Conservation (phyloP, 257 asterid genomes). For the Forsythia viridissima region DNA sequence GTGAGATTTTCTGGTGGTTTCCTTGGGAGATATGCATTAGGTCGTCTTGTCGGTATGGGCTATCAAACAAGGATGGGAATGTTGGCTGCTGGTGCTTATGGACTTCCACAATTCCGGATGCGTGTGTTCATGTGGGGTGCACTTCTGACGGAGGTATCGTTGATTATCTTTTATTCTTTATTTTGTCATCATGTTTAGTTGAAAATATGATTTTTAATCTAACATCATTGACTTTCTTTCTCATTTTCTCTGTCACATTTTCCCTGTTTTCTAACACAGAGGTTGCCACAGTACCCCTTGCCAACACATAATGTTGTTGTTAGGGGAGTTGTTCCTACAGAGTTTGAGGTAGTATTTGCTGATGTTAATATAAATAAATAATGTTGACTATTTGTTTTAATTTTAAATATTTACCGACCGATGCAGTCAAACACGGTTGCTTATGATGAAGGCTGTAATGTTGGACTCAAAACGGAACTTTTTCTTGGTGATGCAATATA, state of each 20-base stretch:
- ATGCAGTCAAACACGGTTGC: slow-evolving; percentile 57
- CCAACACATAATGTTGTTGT: slow-evolving; percentile 71
- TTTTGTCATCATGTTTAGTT: not conserved
- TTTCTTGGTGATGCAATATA: slow-evolving; percentile 72
- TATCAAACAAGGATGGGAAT: slow-evolving; percentile 79
- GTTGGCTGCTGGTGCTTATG: slow-evolving; percentile 91
- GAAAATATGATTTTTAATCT: not conserved
- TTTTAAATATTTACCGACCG: not conserved
- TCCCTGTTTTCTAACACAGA: slow-evolving; percentile 35
- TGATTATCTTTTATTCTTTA: not conserved
- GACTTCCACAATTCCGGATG: slow-evolving; percentile 82
- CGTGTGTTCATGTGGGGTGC: slow-evolving; percentile 91
- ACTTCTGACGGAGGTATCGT: slow-evolving; percentile 59
- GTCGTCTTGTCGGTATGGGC: slow-evolving; percentile 61
- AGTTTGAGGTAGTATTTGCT: slow-evolving; percentile 58
- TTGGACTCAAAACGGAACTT: slow-evolving; percentile 40
- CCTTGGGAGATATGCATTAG: slow-evolving; percentile 80
- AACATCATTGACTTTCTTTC: not conserved
- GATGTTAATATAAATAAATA: not conserved
- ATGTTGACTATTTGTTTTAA: not conserved
- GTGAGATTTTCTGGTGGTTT: slow-evolving; percentile 60
- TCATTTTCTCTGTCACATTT: not conserved
- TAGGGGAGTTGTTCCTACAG: slow-evolving; percentile 57
- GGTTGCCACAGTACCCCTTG: slow-evolving; percentile 73
- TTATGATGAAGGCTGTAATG: slow-evolving; percentile 38